Base-by-base conservation (phyloP, 305 asterid genomes). In the Striga hermonthica region DNA sequence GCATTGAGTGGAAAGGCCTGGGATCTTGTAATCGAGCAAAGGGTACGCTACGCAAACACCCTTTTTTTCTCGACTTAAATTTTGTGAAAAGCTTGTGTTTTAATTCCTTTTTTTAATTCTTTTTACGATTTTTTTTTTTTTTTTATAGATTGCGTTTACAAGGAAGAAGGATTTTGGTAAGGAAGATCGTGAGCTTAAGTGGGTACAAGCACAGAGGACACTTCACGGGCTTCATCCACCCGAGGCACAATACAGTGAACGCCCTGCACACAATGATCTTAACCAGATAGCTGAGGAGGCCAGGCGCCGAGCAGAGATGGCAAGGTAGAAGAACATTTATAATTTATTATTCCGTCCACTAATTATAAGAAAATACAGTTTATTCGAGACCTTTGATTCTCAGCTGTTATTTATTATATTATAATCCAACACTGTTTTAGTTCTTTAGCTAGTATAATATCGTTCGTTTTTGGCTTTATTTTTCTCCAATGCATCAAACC, bases 171-270 rank as follows among this genome's bases (percentile, higher is more conserved):
- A 90, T 74, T 89, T 89, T 16, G 94, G 95, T n/a, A 89, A 79
- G 74, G 97, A 84, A 72, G 90, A 84, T 6, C 84, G 96, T 11
- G 93, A 86, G 64, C 87, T 77, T 13, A 83, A 83, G 77, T 86
- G 92, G 96, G 95, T 81, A 2, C 90, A 75, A 36, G 91, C 88
- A 8, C 90, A 89, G 45, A 82, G 96, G 79, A 86, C 89, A 37
- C 86, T 84, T 62, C 90, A 83, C 28, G 96, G 95, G 53, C 85
- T 89, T 71, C 81, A 79, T 66, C 76, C 79, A 59, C 90, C 96
- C 4, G 70, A 83, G 81, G 66, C 79, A 1, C 67, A 76, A 40
- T 74, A 54, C 53, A 67, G 62, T 9, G 91, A 86, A 10, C 79
- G 79, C n/a, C 76, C 37, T 60, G 78, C 65, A 36, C 65, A 72